Base-by-base conservation (phyloP, 306 rosid species). In the Glycine soja region DNA sequence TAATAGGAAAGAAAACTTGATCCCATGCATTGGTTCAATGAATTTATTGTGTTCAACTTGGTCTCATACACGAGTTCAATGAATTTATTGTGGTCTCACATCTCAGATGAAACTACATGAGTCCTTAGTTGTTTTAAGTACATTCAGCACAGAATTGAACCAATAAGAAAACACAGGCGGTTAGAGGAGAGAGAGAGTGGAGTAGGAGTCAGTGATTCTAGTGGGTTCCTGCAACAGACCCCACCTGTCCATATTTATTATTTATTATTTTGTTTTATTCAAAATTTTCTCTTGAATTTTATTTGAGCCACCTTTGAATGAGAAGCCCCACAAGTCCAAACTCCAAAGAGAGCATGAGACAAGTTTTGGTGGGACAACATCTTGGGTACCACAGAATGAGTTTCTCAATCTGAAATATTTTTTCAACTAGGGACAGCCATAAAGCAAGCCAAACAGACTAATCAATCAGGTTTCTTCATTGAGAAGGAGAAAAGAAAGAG, bases 141-240 rank as follows among this genome's bases (percentile, higher is more conserved):
- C 93, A 81, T 83, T 81, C 77, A 79, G 74, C 75, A 71, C 80
- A 45, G 67, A 82, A 84, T 82, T 77, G 88, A 84, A 52, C 91
- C 92, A 91, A 93, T 90, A 74, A 87, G 80, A 87, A 79, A 79
- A 74, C 89, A 78, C 91, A 86, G 92, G 90, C 90, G 91, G 94
- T 90, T 91, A 87, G 86, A 87, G 64, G 94, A 84, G 87, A 88
- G 91, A 61, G 97, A 80, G 91, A 78, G 93, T 88, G 80, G 97
- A 91, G 97, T 84, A 86, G 94, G 94, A 87, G 93, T 90, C 92
- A 88, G 85, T 91, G 93, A 86, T 90, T 93, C 93, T 85, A 85
- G 92, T 88, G 92, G 91, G 85, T 90, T 91, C 97, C 85, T 87
- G 81, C 82, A 84, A n/a, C 74, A 70, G 81, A 62, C 88, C 91